Percentiles rank a stretch among this genome's conserved stretches.
Conservation (phyloP, 495 filamentous ascomycete genomes). For the Talaromyces wortmannii region DNA sequence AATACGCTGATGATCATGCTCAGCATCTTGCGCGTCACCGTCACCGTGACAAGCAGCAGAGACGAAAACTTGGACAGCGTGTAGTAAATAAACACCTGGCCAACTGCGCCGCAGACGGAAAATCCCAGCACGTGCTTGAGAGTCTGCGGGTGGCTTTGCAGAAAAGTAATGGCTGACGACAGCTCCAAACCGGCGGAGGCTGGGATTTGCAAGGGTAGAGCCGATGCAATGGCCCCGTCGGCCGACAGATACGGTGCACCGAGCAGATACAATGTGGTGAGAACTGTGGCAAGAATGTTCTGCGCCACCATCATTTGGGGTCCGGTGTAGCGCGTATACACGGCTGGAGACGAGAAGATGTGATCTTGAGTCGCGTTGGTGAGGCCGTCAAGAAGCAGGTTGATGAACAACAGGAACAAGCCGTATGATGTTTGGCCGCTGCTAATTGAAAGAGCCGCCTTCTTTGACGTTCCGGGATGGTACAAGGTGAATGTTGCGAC, state of each 20-base stretch:
- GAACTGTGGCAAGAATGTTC: conserved; percentile 69
- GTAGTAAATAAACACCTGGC: conserved; percentile 97
- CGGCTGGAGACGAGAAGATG: conserved; percentile 60
- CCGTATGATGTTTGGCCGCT: conserved; percentile 65
- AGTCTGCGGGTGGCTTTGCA: conserved; percentile 68
- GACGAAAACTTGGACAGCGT: conserved; percentile 88
- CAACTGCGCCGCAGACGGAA: conserved; percentile 84
- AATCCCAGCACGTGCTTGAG: conserved; percentile 84
- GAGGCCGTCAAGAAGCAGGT: conserved; percentile 89
- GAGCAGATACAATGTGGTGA: conserved; percentile 71
- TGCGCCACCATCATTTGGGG: conserved; percentile 99
- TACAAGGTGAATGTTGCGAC: conserved; percentile 93
- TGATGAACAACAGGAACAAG: conserved; percentile 77
- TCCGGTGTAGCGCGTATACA: conserved; percentile 69
- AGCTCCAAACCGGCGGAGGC: conserved; percentile 60
- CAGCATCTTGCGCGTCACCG: conserved; percentile 96
- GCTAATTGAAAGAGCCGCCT: conserved; percentile 43
- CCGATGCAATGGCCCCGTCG: conserved; percentile 55
- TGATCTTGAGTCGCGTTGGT: conserved; percentile 97
- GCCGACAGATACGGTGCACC: conserved; percentile 69
- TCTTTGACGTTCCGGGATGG: conserved; percentile 67
- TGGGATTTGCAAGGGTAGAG: conserved; percentile 56
- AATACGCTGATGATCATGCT: conserved; percentile 96
- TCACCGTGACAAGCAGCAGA: conserved; percentile 89
- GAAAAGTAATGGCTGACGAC: conserved; percentile 68